Base-by-base conservation (phyloP, 2,329 filamentous ascomycete genomes). In the Escovopsis weberi region DNA sequence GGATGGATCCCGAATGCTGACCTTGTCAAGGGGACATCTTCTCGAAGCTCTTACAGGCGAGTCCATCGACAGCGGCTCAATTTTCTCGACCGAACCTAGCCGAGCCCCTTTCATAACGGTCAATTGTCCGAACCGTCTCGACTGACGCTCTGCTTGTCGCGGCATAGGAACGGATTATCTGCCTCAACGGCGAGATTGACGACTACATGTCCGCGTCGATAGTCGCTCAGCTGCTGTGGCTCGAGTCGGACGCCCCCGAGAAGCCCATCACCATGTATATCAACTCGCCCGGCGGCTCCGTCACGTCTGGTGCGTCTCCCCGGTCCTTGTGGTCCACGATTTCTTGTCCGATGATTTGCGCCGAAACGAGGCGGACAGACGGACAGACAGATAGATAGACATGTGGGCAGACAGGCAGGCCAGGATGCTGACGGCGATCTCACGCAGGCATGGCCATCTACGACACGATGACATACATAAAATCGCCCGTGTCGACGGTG, bases 231-330 rank as follows among this genome's bases (percentile, higher is more conserved):
- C 78, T 98, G 19, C 82, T 98, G 49, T 98, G 88, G 75, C 86
- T 98, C 61, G 93, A 98, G 70, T 91, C 89, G 55, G 91, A 98
- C 58, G 86, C 85, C 56, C 88, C 89, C 4, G 79, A 93, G 43
- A 95, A 94, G 61, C 84, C 87, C 11, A 96, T 98, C 50, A 91
- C 85, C 41, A 84, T 98, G 61, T 98, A 98, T 63, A 98, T 98
- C 62, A 94, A 98, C 67, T 94, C 85, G 0, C 89, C 89, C 0
- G 91, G 91, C 40, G 91, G 91, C 43, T 89, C 84, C 36, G 88
- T 98, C 47, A 89, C 91, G 1, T 65, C 65, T 47, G 76, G 75
- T 73, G 56, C 35, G 57, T 23, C 18, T 26, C 19, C 36, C 15
- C 35, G n/a, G 11, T 4, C 9, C 23, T 32, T 26, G 19, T 15